Evolutionary conservation across 2,329 filamentous ascomycete genomes (phyloP).

Genomic region (Nothopassalora personata): DNA sequence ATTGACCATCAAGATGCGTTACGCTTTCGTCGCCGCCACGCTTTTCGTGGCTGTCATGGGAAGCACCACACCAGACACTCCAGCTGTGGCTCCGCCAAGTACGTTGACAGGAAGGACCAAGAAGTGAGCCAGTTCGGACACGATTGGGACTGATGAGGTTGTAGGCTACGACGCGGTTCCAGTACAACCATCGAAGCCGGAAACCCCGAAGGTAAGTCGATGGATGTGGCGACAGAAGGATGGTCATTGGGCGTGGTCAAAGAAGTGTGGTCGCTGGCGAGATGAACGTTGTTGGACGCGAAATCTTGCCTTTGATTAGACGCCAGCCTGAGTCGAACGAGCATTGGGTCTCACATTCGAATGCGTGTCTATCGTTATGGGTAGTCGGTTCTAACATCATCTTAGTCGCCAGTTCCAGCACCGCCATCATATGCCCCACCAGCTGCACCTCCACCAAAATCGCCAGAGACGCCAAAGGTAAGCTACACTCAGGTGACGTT

Average conservation of each 20-base stretch:
- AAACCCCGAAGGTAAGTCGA: neutral
- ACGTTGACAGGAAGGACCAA: neutral
- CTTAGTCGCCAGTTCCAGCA: neutral
- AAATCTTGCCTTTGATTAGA: too few species aligned
- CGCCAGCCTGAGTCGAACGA: too few species aligned
- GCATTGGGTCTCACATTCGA: too few species aligned
- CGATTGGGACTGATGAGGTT: neutral
- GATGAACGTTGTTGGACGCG: too few species aligned
- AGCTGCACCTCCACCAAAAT: neutral
- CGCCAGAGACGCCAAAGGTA: neutral
- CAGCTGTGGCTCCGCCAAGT: neutral
- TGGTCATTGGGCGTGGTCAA: too few species aligned
- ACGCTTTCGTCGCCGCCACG: conserved; percentile 21
- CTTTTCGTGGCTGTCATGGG: conserved; percentile 18
- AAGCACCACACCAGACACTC: conserved; percentile 5
- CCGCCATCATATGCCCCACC: neutral
- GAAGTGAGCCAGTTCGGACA: neutral
- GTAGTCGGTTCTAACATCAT: too few species aligned
- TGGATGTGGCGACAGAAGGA: too few species aligned
- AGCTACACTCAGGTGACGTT: too few species aligned
- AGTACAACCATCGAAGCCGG: neutral
- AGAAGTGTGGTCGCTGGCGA: too few species aligned
- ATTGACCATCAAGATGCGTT: conserved; percentile 17
- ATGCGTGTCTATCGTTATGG: neutral
- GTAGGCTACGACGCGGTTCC: neutral